Evolutionary conservation across 768 basidiomycete genomes (phyloP), one percentile per base, ranked within the genome.

Genomic region (Boletus rex-veris): DNA sequence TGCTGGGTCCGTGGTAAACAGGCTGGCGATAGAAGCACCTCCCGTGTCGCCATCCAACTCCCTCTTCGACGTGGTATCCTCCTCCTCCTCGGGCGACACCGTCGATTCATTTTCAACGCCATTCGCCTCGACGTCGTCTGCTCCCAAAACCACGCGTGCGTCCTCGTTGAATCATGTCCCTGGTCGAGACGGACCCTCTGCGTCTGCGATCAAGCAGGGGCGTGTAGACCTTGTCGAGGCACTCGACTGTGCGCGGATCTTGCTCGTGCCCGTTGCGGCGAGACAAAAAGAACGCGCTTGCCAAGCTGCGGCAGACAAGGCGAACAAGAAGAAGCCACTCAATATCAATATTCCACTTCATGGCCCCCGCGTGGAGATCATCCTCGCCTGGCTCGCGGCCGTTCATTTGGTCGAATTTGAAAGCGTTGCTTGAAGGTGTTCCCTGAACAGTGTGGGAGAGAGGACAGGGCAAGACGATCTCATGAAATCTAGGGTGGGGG

Each of bases 361-460:
- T 69, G 91, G 91, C 0, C 90, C 92, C 35, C 79, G 90, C 7
- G 91, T 93, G 43, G 91, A 93, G 71, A 77, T 93, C 52, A 77
- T 92, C 51, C 77, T 93, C 52, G 91, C 91, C 40, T 93, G 90
- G 90, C 73, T 93, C 50, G 90, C 78, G 24, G 90, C 88, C 16
- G 86, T 91, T 52, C 85, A 89, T 74, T 69, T 93, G 35, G 83
- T 81, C 4, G 88, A 90, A 62, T 66, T 92, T 60, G 90, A 91
- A 39, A 58, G 56, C 37, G 58, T 62, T 48, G 70, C 58, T 15
- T 72, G 60, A 53, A 37, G 28, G 16, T 24, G 26, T 45, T 57
- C 44, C 33, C 30, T 37, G 6, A 11, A 15, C 5, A 36, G 35
- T 5, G 15, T 36, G 12, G 14, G 35, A 36, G 7, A 5, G 33